Evolutionary conservation across 2,329 filamentous ascomycete genomes (phyloP).

Genomic region (Daldinia sp.): DNA sequence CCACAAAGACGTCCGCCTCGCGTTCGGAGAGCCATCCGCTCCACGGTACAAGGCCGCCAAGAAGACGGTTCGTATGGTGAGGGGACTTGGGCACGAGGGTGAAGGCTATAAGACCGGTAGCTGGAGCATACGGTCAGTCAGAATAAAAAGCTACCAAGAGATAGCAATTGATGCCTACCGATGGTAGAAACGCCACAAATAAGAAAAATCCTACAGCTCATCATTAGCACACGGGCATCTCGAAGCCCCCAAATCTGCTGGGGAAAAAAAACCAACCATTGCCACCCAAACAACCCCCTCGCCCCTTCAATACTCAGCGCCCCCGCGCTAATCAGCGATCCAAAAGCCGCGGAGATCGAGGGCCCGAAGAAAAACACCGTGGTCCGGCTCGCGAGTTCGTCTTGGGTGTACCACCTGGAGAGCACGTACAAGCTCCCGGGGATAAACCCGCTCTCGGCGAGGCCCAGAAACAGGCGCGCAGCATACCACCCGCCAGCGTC

Average conservation of each 20-base stretch:
- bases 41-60: slow-evolving; percentile 31
- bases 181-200: slow-evolving; percentile 38
- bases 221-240: neutral
- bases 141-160: neutral
- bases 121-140: slow-evolving; percentile 10
- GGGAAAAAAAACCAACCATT: slow-evolving; percentile 24
- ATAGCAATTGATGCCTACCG: neutral
- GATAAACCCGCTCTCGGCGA: slow-evolving; percentile 36
- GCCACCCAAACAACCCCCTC: slow-evolving; percentile 25
- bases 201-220: slow-evolving; percentile 33
- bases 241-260: neutral
- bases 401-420: slow-evolving; percentile 32
- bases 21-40: slow-evolving; percentile 36
- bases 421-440: slow-evolving; percentile 35
- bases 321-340: slow-evolving; percentile 36
- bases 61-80: slow-evolving; percentile 31
- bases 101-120: slow-evolving; percentile 33
- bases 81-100: slow-evolving; percentile 35
- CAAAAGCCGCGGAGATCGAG: slow-evolving; percentile 33
- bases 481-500: slow-evolving; percentile 32
- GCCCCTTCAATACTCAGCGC: slow-evolving; percentile 28
- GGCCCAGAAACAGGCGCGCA: slow-evolving; percentile 30
- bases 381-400: slow-evolving; percentile 38
- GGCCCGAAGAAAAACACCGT: slow-evolving; percentile 35
- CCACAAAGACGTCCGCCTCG: slow-evolving; percentile 35